These are phyloP conservation scores for Oxyria digyna DNA, from an alignment of 148 eudicot genomes.

Conservation along the genomic window DNA sequence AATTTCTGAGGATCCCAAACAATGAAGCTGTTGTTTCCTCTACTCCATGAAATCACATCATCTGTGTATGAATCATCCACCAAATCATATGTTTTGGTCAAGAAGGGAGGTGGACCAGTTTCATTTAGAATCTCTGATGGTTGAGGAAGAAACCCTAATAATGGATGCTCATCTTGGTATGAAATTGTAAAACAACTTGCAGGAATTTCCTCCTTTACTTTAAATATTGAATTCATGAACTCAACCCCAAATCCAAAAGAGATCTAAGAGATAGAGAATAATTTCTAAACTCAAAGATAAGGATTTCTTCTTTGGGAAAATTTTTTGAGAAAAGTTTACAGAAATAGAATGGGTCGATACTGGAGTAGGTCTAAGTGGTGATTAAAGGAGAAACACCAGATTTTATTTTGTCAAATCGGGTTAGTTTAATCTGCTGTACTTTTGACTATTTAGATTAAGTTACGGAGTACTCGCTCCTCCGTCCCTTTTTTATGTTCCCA, in stretches of 20 bases:
- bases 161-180: neutral
- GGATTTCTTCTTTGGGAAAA: neutral
- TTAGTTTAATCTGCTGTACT: neutral
- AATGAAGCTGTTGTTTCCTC: constrained; percentile 41
- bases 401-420: neutral
- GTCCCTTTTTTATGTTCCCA: too few relatives aligned
- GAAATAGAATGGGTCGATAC: neutral
- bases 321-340: neutral
- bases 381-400: neutral
- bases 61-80: constrained; percentile 28
- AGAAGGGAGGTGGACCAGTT: constrained; percentile 37
- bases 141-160: constrained; percentile 16
- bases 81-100: constrained; percentile 37
- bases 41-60: constrained; percentile 33
- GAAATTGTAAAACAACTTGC: neutral
- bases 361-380: neutral
- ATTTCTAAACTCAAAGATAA: neutral
- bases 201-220: neutral
- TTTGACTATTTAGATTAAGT: neutral
- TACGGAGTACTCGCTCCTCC: too few relatives aligned
- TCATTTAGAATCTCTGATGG: constrained; percentile 34
- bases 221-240: neutral
- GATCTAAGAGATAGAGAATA: too few relatives aligned
- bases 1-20: constrained; percentile 42
- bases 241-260: too few relatives aligned